Evolutionary conservation across 2,329 filamentous ascomycete species (phyloP).

Genomic region (Cladosporium sp.): DNA sequence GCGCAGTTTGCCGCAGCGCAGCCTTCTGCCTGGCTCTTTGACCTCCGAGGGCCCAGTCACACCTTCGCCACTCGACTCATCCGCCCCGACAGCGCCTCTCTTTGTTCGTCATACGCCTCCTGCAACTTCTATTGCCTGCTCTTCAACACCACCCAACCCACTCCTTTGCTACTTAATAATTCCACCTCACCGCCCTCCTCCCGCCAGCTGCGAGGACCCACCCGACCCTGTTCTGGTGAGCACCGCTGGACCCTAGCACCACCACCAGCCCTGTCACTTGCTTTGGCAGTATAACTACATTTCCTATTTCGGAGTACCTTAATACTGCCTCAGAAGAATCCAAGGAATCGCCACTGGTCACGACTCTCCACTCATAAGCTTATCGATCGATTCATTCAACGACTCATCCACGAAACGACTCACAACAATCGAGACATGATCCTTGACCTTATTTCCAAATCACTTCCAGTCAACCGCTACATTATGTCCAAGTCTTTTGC

Average conservation of each 20-base stretch:
- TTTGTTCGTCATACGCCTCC: constrained; percentile 9
- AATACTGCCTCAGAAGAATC: not conserved
- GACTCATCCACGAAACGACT: not conserved
- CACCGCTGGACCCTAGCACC: constrained; percentile 10
- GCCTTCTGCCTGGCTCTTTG: constrained; percentile 12
- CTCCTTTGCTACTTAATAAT: constrained; percentile 8
- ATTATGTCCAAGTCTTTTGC: constrained; percentile 12
- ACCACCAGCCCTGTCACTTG: constrained; percentile 11
- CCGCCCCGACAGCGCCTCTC: constrained; percentile 2
- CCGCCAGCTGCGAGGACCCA: constrained; percentile 14
- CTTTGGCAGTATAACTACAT: not conserved
- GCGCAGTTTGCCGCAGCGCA: constrained; percentile 4
- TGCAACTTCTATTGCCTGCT: not conserved
- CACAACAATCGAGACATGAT: constrained; percentile 9
- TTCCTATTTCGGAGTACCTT: not conserved
- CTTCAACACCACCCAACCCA: constrained; percentile 6
- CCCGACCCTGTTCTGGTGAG: constrained; percentile 12
- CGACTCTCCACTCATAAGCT: not conserved
- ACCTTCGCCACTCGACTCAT: constrained; percentile 12
- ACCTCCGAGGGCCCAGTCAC: constrained; percentile 3
- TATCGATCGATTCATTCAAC: not conserved
- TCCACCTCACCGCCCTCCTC: not conserved
- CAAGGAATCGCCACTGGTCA: not conserved
- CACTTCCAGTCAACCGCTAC: constrained; percentile 8
- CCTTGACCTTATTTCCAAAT: constrained; percentile 3